Conservation (phyloP, 106 monocot genomes). For the Allium sativum region DNA sequence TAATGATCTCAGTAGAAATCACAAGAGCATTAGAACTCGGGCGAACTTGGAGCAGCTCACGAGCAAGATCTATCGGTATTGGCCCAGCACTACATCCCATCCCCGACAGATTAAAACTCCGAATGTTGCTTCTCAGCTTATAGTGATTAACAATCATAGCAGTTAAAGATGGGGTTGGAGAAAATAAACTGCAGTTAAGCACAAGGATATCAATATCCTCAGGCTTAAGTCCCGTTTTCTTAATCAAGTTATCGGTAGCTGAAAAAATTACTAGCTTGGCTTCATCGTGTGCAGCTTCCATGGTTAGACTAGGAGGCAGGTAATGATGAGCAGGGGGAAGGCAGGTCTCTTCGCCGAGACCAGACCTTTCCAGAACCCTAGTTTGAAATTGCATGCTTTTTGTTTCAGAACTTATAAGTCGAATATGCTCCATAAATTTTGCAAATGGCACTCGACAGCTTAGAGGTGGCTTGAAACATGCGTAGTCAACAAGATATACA, state of each 20-base stretch:
- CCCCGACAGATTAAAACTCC: constrained; percentile 26
- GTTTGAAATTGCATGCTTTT: constrained; percentile 19
- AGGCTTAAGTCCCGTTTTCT: constrained; percentile 18
- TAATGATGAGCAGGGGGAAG: constrained; percentile 24
- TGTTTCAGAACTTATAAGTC: constrained; percentile 14
- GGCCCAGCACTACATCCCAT: constrained; percentile 35
- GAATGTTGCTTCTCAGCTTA: constrained; percentile 9
- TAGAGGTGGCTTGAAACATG: constrained; percentile 19
- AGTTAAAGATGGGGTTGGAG: constrained; percentile 55
- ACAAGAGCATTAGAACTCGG: constrained; percentile 16
- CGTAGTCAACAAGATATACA: constrained; percentile 29
- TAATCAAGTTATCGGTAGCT: constrained; percentile 13
- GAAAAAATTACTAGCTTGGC: constrained; percentile 22
- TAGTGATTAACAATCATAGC: constrained; percentile 49
- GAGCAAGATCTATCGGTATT: constrained; percentile 14
- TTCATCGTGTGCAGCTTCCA: constrained; percentile 15
- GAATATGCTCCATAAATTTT: constrained; percentile 32
- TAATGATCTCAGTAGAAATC: constrained; percentile 19
- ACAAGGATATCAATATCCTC: constrained; percentile 48
- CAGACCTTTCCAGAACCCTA: constrained; percentile 17
- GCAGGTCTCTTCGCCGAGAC: constrained; percentile 27
- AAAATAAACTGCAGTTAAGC: constrained; percentile 55
- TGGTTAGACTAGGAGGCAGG: constrained; percentile 14
- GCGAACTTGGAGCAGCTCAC: constrained; percentile 12
- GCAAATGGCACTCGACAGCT: constrained; percentile 29